Evolutionary conservation across 306 rosid genomes (phyloP).

Genomic region (Prosopis cineraria): DNA sequence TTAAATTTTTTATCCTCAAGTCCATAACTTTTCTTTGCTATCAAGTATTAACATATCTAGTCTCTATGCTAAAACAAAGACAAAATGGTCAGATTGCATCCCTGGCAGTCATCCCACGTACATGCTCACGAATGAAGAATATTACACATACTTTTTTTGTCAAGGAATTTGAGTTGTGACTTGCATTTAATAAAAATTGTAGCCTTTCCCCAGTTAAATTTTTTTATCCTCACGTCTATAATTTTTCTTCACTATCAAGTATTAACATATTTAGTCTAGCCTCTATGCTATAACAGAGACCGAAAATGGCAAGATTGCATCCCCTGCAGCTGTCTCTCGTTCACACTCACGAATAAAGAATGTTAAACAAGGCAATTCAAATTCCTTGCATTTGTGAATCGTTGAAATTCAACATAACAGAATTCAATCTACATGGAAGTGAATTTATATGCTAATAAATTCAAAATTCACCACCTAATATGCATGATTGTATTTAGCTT

Average conservation of each 20-base stretch:
- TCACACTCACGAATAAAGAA: not conserved
- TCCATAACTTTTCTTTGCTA: too few species aligned
- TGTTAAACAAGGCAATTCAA: not conserved
- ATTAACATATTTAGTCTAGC: not conserved
- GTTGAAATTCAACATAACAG: not conserved
- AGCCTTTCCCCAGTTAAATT: not conserved
- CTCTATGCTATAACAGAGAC: not conserved
- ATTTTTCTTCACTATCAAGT: not conserved
- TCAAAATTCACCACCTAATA: not conserved
- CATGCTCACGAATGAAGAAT: not conserved
- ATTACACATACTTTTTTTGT: not conserved
- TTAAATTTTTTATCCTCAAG: too few species aligned
- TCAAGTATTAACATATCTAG: too few species aligned
- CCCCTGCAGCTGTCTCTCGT: not conserved
- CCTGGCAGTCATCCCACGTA: not conserved
- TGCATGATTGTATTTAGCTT: conserved; percentile 21
- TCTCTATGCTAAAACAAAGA: too few species aligned
- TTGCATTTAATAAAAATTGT: not conserved
- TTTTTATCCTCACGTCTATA: not conserved
- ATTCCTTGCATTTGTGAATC: not conserved
- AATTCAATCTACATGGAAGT: not conserved
- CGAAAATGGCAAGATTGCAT: not conserved
- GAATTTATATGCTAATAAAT: not conserved
- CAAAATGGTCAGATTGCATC: too few species aligned
- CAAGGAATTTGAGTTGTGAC: not conserved